Evolutionary conservation across 129 eudicot genomes (phyloP).

Genomic region (Saposhnikovia divaricata): DNA sequence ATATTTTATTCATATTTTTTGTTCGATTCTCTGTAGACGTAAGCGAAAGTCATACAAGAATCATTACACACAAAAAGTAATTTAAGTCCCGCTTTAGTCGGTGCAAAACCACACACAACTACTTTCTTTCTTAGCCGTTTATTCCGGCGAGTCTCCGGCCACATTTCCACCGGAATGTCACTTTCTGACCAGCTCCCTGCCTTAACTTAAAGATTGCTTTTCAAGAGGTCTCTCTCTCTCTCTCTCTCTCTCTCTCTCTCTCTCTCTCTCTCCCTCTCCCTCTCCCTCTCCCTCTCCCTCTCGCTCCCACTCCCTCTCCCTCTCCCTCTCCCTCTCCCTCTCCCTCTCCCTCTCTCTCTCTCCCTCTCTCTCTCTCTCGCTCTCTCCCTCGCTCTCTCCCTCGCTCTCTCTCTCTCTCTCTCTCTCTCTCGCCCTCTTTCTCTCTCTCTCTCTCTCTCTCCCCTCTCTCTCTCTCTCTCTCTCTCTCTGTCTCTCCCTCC

Average conservation of each 20-base stretch:
- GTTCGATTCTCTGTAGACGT: not conserved
- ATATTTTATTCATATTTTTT: not conserved
- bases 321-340: slow-evolving; percentile 14
- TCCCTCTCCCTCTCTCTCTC: not conserved
- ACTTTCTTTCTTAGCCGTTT: not conserved
- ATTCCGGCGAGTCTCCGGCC: slow-evolving; percentile 31
- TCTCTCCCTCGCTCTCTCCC: not conserved
- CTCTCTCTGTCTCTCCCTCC: not conserved
- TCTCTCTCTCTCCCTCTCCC: not conserved
- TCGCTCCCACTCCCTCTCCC: slow-evolving; percentile 17
- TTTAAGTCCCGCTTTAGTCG: slow-evolving; percentile 37
- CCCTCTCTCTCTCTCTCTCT: slow-evolving; percentile 22
- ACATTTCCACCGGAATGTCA: slow-evolving; percentile 35
- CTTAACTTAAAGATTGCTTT: not conserved
- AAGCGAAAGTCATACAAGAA: slow-evolving; percentile 20
- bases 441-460: not conserved
- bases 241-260: slow-evolving; percentile 33
- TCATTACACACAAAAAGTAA: slow-evolving; percentile 14
- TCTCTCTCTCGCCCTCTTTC: slow-evolving; percentile 23
- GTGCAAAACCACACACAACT: slow-evolving; percentile 18
- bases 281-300: slow-evolving; percentile 21
- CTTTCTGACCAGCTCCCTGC: slow-evolving; percentile 25
- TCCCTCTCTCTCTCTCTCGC: slow-evolving; percentile 26
- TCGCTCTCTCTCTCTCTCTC: slow-evolving; percentile 13
- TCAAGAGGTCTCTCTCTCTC: slow-evolving; percentile 11